Evolutionary conservation across 1,284 basidiomycete species (phyloP).

Genomic region (Xerocomus amazonicus): DNA sequence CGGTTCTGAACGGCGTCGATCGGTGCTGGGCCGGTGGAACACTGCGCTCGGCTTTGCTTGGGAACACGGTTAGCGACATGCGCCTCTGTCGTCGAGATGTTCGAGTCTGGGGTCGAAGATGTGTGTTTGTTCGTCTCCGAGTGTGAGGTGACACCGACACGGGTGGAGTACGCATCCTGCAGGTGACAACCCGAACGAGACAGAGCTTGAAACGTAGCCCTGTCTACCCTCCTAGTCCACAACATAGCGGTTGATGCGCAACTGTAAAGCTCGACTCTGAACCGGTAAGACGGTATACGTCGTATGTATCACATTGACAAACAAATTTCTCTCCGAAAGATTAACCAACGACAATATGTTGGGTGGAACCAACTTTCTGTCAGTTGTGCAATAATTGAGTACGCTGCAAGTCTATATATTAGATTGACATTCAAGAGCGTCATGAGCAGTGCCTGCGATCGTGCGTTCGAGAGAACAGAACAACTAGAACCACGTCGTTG

Average conservation of each 20-base stretch:
- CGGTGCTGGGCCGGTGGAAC: constrained; percentile 1
- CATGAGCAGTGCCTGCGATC: constrained; percentile 1
- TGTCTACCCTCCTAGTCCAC: constrained; percentile 5
- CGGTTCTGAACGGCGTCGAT: constrained; percentile 34
- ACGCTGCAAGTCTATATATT: constrained; percentile 21
- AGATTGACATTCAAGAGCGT: constrained; percentile 13
- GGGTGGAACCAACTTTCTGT: too few species aligned
- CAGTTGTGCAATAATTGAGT: background rate
- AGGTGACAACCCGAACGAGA: constrained; percentile 6
- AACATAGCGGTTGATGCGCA: constrained; percentile 15
- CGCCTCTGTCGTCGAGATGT: background rate
- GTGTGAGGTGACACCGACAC: constrained; percentile 1
- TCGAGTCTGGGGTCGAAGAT: constrained; percentile 3
- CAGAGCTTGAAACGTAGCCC: constrained; percentile 4
- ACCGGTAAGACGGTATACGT: too few species aligned
- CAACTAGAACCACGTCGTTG: background rate
- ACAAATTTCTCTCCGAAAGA: too few species aligned
- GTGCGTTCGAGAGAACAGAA: background rate
- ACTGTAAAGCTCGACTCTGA: background rate
- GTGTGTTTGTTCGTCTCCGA: constrained; percentile 1
- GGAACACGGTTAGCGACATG: background rate
- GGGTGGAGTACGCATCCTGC: constrained; percentile 9
- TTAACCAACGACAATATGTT: too few species aligned
- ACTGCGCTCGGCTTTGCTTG: constrained; percentile 2
- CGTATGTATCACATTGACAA: too few species aligned